These are phyloP conservation scores for Paramecium primaurelia DNA, from an alignment of 73 alveolate genomes.

Conservation along the genomic window DNA sequence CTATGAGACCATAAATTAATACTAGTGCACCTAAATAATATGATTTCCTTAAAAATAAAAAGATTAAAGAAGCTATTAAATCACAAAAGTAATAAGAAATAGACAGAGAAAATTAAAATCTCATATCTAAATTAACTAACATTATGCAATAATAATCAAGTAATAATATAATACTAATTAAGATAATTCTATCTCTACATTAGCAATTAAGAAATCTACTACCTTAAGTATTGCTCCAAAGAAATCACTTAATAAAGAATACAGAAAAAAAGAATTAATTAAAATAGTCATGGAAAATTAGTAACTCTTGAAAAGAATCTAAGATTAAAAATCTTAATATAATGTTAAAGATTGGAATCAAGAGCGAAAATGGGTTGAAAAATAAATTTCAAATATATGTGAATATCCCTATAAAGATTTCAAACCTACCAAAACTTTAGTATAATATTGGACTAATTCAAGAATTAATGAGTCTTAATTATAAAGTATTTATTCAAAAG, in stretches of 20 bases:
- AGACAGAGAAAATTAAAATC: constrained; percentile 35
- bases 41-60: constrained; percentile 34
- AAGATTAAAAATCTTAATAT: constrained; percentile 30
- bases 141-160: background rate
- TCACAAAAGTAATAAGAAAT: background rate
- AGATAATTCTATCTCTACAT: background rate
- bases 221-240: background rate
- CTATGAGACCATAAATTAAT: constrained; percentile 36
- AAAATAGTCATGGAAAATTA: constrained; percentile 23
- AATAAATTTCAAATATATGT: background rate
- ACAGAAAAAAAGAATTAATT: constrained; percentile 12
- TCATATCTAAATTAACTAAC: background rate
- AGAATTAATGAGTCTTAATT: background rate
- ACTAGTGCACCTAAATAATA: constrained; percentile 28
- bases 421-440: constrained; percentile 34
- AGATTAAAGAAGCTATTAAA: constrained; percentile 16
- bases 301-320: constrained; percentile 22
- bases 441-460: constrained; percentile 27
- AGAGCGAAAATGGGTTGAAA: constrained; percentile 38
- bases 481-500: background rate
- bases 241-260: constrained; percentile 27
- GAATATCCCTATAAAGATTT: constrained; percentile 46
- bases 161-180: background rate
- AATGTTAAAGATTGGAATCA: constrained; percentile 29
- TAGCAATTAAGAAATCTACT: background rate